A percentile compares a stretch with the other conserved stretches of the same genome.
These are phyloP conservation scores for Kodamaea alishanica DNA, from an alignment of 1,139 yeast genomes.

Conservation along the genomic window DNA sequence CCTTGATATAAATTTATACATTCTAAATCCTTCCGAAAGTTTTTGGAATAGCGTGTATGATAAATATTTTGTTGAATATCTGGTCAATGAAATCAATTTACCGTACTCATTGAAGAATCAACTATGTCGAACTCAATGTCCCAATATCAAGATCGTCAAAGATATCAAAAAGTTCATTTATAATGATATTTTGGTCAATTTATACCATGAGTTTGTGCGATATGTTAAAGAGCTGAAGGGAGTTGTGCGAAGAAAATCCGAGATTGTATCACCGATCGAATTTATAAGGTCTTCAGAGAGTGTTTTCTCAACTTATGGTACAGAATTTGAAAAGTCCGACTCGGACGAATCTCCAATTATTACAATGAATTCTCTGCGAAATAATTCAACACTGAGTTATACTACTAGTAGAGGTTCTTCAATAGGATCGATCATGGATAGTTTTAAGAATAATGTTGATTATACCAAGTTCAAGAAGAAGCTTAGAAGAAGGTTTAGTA, in stretches of 20 bases:
- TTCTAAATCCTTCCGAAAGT: conserved; percentile 13
- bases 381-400: conserved; percentile 6
- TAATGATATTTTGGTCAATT: conserved; percentile 31
- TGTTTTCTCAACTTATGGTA: not conserved
- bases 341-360: conserved; percentile 2
- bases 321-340: conserved; percentile 3
- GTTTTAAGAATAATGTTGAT: conserved; percentile 19
- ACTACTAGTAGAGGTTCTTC: conserved; percentile 19
- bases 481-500: conserved; percentile 20
- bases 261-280: conserved; percentile 10
- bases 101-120: conserved; percentile 19
- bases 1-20: conserved; percentile 26
- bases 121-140: conserved; percentile 4
- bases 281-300: too few relatives aligned
- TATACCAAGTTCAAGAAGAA: conserved; percentile 19
- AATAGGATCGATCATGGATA: conserved; percentile 22
- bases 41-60: conserved; percentile 28
- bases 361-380: conserved; percentile 1
- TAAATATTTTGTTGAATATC: conserved; percentile 25
- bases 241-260: conserved; percentile 7
- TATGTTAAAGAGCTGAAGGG: conserved; percentile 13
- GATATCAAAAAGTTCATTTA: conserved; percentile 25
- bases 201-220: conserved; percentile 32
- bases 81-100: conserved; percentile 34
- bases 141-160: conserved; percentile 5